Percentiles rank a stretch among this genome's conserved stretches.
Evolutionary conservation across 169 alveolate genomes (phyloP).

Genomic region (Miamiensis avidus): DNA sequence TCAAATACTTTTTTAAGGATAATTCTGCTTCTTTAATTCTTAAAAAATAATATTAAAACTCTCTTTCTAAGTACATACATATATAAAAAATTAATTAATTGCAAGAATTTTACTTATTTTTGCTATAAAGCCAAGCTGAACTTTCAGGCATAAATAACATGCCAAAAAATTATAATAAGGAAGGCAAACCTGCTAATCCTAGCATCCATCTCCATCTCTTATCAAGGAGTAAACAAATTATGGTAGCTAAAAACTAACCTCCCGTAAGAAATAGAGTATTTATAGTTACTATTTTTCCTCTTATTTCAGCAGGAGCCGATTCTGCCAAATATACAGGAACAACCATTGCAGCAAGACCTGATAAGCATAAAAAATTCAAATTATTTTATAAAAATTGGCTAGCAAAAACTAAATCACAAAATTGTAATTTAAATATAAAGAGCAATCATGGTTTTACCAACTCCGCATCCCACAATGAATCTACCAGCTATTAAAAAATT

Average conservation of each 20-base stretch:
- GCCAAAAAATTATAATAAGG: not conserved
- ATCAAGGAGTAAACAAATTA: not conserved
- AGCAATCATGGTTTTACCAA: no score
- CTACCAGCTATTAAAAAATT: not conserved
- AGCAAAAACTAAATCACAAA: no score
- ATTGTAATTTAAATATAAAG: no score
- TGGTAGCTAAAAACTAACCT: constrained; percentile 40
- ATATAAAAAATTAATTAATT: no score
- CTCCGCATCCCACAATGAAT: not conserved
- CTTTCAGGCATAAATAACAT: not conserved
- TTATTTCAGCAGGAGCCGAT: constrained; percentile 33
- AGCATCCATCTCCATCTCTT: not conserved
- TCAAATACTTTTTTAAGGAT: not conserved
- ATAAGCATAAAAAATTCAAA: no score
- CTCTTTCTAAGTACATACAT: no score
- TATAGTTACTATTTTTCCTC: constrained; percentile 47
- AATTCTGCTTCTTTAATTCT: not conserved
- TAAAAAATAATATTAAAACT: no score
- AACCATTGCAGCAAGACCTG: constrained; percentile 24
- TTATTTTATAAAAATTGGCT: no score
- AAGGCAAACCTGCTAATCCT: not conserved
- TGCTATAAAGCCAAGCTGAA: not conserved
- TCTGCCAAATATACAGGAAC: constrained; percentile 52
- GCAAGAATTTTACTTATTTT: no score
- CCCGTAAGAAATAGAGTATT: constrained; percentile 22